Evolutionary conservation across 1,284 basidiomycete species (phyloP), one percentile per base, ranked within the genome.

Genomic region (Cystobasidiaceae sp.): DNA sequence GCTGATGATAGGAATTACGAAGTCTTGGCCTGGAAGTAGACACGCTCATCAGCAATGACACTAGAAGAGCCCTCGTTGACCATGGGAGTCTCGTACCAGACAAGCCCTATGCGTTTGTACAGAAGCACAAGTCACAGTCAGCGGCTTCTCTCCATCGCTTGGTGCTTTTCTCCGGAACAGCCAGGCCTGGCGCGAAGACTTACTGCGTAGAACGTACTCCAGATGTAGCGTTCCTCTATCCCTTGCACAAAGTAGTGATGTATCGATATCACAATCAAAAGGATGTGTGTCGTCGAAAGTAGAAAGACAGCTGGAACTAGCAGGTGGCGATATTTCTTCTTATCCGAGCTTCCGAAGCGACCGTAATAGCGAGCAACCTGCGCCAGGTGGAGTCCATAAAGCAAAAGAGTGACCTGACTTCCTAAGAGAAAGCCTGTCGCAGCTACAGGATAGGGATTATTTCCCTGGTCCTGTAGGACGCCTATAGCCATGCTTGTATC

Each of bases 361-460:
- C 19, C 17, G 43, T 65, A 65, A 33, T 65, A 65, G 15, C 62
- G 52, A 6, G 45, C 27, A 4, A 65, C 28, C 28, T 65, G 62
- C 9, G 37, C 41, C 17, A 65, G 28, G 44, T 65, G 62, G 3
- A 65, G 21, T 6, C 62, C 62, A 43, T 46, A 65, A 17, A 65
- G 62, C 9, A 57, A 27, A 15, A 58, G 44, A 8, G 62, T 58
- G 25, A 48, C 39, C 39, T 44, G 39, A 33, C 41, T 50, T 9
- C 62, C 62, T n/a, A 65, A 34, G 13, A 65, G 33, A 30, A 65
- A 58, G 13, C 62, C 62, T 28, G 54, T 48, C 32, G 62, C 54
- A 34, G 52, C 54, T 21, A 65, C 62, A n/a, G 62, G 62, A 23
- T 57, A 65, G n/a, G 62, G 62, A 28, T 65, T 65, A n/a, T 57